Evolutionary conservation across 768 basidiomycete genomes (phyloP).

Genomic region (Leccinum pellstonianum): DNA sequence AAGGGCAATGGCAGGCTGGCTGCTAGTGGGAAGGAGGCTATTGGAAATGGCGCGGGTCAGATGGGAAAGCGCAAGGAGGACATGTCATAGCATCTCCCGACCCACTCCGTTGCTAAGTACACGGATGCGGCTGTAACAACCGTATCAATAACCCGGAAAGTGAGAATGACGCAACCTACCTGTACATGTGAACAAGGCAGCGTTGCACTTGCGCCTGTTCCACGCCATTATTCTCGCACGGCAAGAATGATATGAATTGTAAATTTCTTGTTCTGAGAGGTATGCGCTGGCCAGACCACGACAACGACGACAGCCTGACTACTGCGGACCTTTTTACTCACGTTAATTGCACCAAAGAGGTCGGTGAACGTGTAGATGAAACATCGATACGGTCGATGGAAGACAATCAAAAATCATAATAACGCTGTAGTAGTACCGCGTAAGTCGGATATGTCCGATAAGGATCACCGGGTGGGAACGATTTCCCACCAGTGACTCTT

Average conservation of each 20-base stretch:
- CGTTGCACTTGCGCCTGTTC: not conserved
- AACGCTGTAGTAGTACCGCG: not conserved
- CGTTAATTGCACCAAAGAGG: not conserved
- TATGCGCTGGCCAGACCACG: not conserved
- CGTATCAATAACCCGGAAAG: conserved; percentile 7
- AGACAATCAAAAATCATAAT: not conserved
- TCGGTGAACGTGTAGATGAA: conserved; percentile 2
- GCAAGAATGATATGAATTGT: not conserved
- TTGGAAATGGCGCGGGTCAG: conserved; percentile 18
- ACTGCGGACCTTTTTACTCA: not conserved
- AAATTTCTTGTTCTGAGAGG: not conserved
- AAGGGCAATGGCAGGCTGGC: conserved; percentile 45
- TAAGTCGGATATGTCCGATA: not conserved
- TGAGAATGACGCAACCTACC: not conserved
- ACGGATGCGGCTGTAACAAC: conserved; percentile 22
- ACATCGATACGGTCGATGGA: conserved; percentile 1
- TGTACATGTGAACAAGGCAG: not conserved
- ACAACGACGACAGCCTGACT: not conserved
- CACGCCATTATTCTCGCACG: not conserved
- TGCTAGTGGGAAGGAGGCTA: conserved; percentile 30
- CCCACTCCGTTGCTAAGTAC: conserved; percentile 17
- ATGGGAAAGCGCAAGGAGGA: conserved; percentile 27
- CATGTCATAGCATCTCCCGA: conserved; percentile 1
- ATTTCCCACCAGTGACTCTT: conserved; percentile 13
- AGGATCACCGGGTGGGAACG: too few species aligned